A percentile compares a stretch with the other conserved stretches of the same genome.
Evolutionary conservation across 805 yeast genomes (phyloP).

Genomic region (Blastobotrys peoriensis): DNA sequence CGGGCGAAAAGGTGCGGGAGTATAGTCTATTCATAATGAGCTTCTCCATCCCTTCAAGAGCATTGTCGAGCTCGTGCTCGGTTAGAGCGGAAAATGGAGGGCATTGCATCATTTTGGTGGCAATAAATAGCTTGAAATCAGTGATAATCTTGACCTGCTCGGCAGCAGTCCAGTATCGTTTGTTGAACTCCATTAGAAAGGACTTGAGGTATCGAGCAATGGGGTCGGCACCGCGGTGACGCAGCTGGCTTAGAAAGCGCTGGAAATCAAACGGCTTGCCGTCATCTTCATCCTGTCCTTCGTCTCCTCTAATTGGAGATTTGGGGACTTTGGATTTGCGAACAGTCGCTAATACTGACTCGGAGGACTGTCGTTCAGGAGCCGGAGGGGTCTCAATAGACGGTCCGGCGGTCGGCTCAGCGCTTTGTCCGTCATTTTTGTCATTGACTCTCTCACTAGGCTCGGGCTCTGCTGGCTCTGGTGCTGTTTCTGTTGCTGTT

Average conservation of each 20-base stretch:
- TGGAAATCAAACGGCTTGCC: constrained; percentile 69
- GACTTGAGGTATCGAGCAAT: constrained; percentile 80
- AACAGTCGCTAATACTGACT: neutral
- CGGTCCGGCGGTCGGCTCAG: neutral
- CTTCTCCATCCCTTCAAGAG: constrained; percentile 89
- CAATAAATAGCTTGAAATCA: constrained; percentile 73
- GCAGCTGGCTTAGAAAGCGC: constrained; percentile 62
- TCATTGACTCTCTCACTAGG: too few relatives aligned
- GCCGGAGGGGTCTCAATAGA: neutral
- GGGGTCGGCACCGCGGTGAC: constrained; percentile 77
- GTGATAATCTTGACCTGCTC: constrained; percentile 73
- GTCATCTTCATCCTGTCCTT: constrained; percentile 8
- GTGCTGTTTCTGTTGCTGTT: neutral
- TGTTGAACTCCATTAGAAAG: constrained; percentile 69
- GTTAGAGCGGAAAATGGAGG: constrained; percentile 73
- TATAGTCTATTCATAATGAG: constrained; percentile 84
- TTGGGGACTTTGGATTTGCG: neutral
- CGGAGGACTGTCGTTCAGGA: neutral
- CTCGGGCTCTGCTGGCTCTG: too few relatives aligned
- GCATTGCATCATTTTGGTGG: constrained; percentile 40
- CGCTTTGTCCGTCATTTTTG: neutral
- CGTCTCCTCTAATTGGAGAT: constrained; percentile 2
- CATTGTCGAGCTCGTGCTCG: constrained; percentile 55
- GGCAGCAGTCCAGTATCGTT: constrained; percentile 60
- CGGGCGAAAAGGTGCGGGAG: constrained; percentile 73